Conservation (phyloP, 352 stramenopile species). For the Phytophthora chlamydospora region DNA sequence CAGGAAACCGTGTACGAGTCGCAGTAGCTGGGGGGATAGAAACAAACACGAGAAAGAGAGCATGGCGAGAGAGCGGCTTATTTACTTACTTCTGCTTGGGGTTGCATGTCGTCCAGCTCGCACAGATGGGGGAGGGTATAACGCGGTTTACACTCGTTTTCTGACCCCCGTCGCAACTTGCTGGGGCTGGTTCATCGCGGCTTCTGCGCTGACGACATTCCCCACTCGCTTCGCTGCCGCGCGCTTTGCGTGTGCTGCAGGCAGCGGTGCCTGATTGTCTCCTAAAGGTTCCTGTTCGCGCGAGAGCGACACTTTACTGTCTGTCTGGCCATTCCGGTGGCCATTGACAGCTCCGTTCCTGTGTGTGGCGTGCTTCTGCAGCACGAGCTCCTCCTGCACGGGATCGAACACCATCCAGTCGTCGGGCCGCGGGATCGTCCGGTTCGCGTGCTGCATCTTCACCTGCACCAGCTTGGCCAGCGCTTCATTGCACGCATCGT, state of each 20-base stretch:
- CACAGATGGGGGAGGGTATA: background rate
- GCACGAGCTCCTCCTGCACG: slow-evolving; percentile 57
- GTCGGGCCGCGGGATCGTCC: slow-evolving; percentile 59
- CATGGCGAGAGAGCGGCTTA: slow-evolving; percentile 33
- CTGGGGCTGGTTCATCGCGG: slow-evolving; percentile 6
- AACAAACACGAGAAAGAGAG: slow-evolving; percentile 25
- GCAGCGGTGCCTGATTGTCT: slow-evolving; percentile 20
- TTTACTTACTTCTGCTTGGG: slow-evolving; percentile 37
- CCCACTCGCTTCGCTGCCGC: background rate
- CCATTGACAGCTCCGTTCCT: slow-evolving; percentile 22
- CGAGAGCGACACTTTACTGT: slow-evolving; percentile 22
- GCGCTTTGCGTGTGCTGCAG: slow-evolving; percentile 2
- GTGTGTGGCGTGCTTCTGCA: slow-evolving; percentile 47
- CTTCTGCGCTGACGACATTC: slow-evolving; percentile 10
- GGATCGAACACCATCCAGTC: slow-evolving; percentile 84
- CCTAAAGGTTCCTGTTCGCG: slow-evolving; percentile 33
- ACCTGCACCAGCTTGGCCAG: slow-evolving; percentile 67
- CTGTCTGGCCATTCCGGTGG: slow-evolving; percentile 13
- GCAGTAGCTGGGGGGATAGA: slow-evolving; percentile 14
- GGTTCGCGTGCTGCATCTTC: slow-evolving; percentile 61
- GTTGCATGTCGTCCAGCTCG: slow-evolving; percentile 23
- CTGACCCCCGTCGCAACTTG: slow-evolving; percentile 9
- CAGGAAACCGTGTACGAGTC: slow-evolving; percentile 52
- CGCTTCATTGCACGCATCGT: slow-evolving; percentile 45
- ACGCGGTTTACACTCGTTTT: slow-evolving; percentile 22